phyloP scores from a whole-genome alignment of 805 yeast species.

The Sugiyamaella valdiviana region DNA sequence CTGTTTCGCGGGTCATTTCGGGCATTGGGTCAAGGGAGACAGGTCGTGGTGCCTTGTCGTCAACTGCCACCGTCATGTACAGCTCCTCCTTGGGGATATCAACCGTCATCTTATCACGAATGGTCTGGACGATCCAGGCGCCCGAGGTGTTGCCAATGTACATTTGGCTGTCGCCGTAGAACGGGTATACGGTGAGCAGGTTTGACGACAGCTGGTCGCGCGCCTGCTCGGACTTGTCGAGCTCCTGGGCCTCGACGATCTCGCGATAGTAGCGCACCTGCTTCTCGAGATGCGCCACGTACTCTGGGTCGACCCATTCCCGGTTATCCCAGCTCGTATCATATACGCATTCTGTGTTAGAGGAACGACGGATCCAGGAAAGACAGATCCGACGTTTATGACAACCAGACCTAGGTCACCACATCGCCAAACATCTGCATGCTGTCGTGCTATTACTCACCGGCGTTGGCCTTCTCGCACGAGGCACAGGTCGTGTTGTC shows the following conservation, averaged over 20 bases:
- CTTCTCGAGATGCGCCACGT: constrained; percentile 1
- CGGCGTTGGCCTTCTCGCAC: background rate
- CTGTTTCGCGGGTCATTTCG: background rate
- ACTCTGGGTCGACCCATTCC: background rate
- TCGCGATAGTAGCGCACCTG: background rate
- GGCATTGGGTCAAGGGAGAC: background rate
- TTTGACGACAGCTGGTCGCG: background rate
- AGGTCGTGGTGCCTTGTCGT: background rate
- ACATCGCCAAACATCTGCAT: too few relatives aligned
- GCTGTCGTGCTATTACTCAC: constrained; percentile 10
- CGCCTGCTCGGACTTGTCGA: background rate
- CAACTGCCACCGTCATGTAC: constrained; percentile 3
- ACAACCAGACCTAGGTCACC: too few relatives aligned
- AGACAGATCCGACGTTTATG: too few relatives aligned
- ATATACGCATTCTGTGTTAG: constrained; percentile 4
- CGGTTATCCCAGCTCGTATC: background rate
- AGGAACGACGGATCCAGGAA: constrained; percentile 5
- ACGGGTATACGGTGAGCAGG: background rate
- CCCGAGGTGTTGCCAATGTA: constrained; percentile 12
- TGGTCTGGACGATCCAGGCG: constrained; percentile 11
- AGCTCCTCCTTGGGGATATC: constrained; percentile 12
- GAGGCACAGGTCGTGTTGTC: background rate
- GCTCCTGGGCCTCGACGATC: background rate
- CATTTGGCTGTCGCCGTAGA: constrained; percentile 1
- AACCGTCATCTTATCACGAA: constrained; percentile 13